Evolutionary conservation across 176 grass and related monocot species (phyloP).

Genomic region (Rhynchospora breviuscula): DNA sequence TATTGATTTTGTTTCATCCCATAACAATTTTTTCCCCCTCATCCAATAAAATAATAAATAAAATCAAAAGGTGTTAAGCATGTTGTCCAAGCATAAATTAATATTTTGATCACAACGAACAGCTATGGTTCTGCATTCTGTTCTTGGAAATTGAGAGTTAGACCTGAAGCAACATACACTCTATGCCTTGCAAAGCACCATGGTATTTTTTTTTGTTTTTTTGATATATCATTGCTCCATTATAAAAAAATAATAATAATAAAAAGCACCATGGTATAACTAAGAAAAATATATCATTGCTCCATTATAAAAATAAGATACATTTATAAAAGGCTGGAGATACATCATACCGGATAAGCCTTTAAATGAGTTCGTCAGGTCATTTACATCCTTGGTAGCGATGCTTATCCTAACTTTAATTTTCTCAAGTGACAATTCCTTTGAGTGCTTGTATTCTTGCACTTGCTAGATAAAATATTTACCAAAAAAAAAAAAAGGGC

Average conservation of each 20-base stretch:
- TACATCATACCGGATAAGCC: slow-evolving; percentile 46
- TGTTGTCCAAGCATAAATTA: background rate
- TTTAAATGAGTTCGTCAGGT: slow-evolving; percentile 41
- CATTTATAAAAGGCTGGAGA: background rate
- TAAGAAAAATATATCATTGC: background rate
- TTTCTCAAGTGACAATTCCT: slow-evolving; percentile 65
- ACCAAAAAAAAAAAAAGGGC: background rate
- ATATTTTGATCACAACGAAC: background rate
- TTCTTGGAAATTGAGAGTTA: background rate
- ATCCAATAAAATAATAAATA: no score
- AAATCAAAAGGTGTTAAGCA: no score
- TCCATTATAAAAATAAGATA: background rate
- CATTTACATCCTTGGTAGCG: slow-evolving; percentile 36
- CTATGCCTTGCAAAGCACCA: background rate
- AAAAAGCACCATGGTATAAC: background rate
- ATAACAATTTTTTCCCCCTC: no score
- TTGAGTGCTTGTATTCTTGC: slow-evolving; percentile 35
- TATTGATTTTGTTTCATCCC: no score
- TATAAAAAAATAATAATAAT: no score
- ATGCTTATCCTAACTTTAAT: slow-evolving; percentile 33
- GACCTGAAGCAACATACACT: background rate
- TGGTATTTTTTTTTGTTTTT: background rate
- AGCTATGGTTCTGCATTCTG: background rate
- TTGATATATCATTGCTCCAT: background rate
- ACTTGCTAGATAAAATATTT: slow-evolving; percentile 47